A percentile compares a stretch with the other conserved stretches of the same genome.
Conservation (phyloP, 768 basidiomycete genomes). For the Hemileccinum rubropunctum region DNA sequence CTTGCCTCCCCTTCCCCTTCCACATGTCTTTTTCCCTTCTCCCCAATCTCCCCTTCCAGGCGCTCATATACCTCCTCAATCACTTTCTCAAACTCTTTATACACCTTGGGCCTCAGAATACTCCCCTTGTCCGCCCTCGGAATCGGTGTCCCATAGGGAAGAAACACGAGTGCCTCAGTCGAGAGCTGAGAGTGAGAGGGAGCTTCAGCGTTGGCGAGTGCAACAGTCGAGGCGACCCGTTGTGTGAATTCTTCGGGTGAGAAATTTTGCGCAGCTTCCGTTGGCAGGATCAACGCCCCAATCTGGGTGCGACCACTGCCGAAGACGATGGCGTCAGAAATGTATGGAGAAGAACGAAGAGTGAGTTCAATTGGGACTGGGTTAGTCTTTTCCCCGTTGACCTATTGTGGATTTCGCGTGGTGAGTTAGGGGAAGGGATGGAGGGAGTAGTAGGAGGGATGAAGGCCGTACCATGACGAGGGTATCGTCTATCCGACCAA, state of each 20-base stretch:
- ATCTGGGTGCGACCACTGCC: slow-evolving; percentile 47
- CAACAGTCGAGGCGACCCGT: slow-evolving; percentile 42
- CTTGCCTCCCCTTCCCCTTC: slow-evolving; percentile 11
- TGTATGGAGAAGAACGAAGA: slow-evolving; percentile 45
- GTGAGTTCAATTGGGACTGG: slow-evolving; percentile 53
- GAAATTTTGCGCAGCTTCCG: slow-evolving; percentile 33
- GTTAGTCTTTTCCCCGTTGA: slow-evolving; percentile 54
- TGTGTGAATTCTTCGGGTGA: slow-evolving; percentile 29
- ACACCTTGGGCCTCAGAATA: slow-evolving; percentile 48
- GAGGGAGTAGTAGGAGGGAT: too few species aligned
- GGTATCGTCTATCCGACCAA: slow-evolving; percentile 57
- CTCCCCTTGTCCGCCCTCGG: slow-evolving; percentile 52
- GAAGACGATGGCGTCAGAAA: slow-evolving; percentile 55
- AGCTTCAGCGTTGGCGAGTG: slow-evolving; percentile 48
- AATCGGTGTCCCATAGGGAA: slow-evolving; percentile 45
- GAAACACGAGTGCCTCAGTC: slow-evolving; percentile 49
- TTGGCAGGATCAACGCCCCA: slow-evolving; percentile 48
- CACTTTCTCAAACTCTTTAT: slow-evolving; percentile 45
- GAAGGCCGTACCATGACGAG: slow-evolving; percentile 35
- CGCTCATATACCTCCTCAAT: slow-evolving; percentile 41
- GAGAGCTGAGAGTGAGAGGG: slow-evolving; percentile 52
- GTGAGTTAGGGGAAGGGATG: too few species aligned
- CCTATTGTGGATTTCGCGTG: slow-evolving; percentile 12
- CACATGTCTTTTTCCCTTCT: slow-evolving; percentile 17
- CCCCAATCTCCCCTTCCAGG: slow-evolving; percentile 39